phyloP scores from a whole-genome alignment of 345 rosid genomes.

The Garcia nutans region DNA sequence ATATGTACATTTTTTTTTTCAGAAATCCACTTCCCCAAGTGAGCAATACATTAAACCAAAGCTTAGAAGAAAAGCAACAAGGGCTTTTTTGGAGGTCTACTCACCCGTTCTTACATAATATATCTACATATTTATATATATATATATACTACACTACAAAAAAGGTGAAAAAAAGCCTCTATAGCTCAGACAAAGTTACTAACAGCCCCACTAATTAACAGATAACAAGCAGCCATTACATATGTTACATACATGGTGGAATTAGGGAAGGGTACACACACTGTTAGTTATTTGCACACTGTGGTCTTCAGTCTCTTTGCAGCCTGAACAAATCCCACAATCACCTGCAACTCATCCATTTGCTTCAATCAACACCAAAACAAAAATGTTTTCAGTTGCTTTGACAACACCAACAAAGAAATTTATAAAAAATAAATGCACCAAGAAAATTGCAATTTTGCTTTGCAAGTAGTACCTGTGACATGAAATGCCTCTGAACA shows the following conservation, averaged over 20 bases:
- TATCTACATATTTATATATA: constrained; percentile 39
- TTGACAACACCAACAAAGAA: too few relatives aligned
- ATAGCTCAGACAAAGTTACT: constrained; percentile 32
- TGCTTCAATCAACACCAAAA: constrained; percentile 47
- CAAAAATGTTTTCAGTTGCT: background rate
- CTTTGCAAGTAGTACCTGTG: constrained; percentile 57
- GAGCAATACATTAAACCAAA: constrained; percentile 36
- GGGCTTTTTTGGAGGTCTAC: constrained; percentile 24
- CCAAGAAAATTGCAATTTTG: background rate
- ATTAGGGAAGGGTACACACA: constrained; percentile 13
- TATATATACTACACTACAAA: constrained; percentile 32
- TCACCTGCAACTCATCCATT: constrained; percentile 97
- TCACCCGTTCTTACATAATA: constrained; percentile 23
- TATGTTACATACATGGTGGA: constrained; percentile 34
- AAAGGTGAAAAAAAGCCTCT: constrained; percentile 41
- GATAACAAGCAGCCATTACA: constrained; percentile 32
- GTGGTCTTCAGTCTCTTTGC: constrained; percentile 70
- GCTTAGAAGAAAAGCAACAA: constrained; percentile 24
- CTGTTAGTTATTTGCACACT: constrained; percentile 33
- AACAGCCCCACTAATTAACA: constrained; percentile 26
- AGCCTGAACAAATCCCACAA: constrained; percentile 89
- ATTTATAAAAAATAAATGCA: background rate
- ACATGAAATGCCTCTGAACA: constrained; percentile 90
- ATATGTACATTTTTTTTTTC: constrained; percentile 31
- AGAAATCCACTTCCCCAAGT: constrained; percentile 38